A percentile compares a stretch with the other conserved stretches of the same genome.
These are phyloP conservation scores for Phytopythium helicoides DNA, from an alignment of 352 stramenopile genomes.

Conservation along the genomic window DNA sequence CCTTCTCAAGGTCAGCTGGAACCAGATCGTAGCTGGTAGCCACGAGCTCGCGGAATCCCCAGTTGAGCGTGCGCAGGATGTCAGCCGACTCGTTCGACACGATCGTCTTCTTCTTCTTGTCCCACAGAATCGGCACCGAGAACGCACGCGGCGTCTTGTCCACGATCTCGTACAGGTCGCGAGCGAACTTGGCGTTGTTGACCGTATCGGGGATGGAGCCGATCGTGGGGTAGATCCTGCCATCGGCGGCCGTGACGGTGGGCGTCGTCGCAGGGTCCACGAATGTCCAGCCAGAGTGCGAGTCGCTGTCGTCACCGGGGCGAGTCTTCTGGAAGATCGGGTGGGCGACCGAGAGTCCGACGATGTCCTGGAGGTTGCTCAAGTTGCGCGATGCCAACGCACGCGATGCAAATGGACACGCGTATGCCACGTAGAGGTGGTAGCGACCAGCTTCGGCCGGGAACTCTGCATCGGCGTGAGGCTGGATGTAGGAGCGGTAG, in stretches of 20 bases:
- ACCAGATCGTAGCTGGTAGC: slow-evolving; percentile 34
- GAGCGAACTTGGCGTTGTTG: too few species aligned
- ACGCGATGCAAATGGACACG: slow-evolving; percentile 72
- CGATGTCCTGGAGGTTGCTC: too few species aligned
- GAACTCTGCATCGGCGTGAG: slow-evolving; percentile 30
- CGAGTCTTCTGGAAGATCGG: too few species aligned
- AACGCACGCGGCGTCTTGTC: too few species aligned
- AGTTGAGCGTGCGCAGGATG: slow-evolving; percentile 68
- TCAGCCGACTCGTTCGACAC: slow-evolving; percentile 74
- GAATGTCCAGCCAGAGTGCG: slow-evolving; percentile 15
- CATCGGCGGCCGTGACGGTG: slow-evolving; percentile 7
- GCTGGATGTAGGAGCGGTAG: slow-evolving; percentile 17
- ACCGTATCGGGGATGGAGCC: slow-evolving; percentile 15
- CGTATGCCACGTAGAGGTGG: slow-evolving; percentile 89
- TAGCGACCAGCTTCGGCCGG: too few species aligned
- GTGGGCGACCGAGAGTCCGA: too few species aligned
- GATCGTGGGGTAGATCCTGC: slow-evolving; percentile 15
- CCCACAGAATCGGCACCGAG: too few species aligned
- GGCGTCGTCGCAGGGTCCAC: slow-evolving; percentile 5
- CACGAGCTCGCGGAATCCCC: slow-evolving; percentile 35
- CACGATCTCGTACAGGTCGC: too few species aligned
- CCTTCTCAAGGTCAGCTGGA: too few species aligned
- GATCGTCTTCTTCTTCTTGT: too few species aligned
- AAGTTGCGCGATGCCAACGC: slow-evolving; percentile 55
- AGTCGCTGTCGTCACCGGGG: slow-evolving; percentile 41